Evolutionary conservation across 768 basidiomycete species (phyloP).

Genomic region (Termitomyces sp.): DNA sequence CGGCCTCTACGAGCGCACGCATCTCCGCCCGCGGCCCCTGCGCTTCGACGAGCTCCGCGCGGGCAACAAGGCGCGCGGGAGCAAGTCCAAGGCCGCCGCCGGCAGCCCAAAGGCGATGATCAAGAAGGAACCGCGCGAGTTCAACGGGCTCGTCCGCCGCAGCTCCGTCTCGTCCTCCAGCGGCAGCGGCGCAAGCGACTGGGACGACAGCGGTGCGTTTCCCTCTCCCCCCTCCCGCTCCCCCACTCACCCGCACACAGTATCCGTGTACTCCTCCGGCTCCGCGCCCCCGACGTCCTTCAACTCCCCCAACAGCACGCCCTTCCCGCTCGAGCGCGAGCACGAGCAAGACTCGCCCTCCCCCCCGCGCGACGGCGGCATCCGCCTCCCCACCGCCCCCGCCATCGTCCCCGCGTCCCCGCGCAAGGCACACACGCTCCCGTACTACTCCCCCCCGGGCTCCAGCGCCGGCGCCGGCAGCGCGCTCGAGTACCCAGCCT

Average conservation of each 20-base stretch:
- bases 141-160: conserved; percentile 48
- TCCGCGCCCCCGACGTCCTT: conserved; percentile 63
- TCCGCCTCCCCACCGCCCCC: conserved; percentile 72
- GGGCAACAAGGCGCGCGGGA: conserved; percentile 74
- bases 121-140: conserved; percentile 65
- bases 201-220: conserved; percentile 77
- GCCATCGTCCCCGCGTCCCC: conserved; percentile 59
- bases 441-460: conserved; percentile 13
- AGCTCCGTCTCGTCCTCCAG: conserved; percentile 63
- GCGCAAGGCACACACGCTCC: neutral
- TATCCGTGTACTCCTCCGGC: conserved; percentile 53
- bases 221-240: conserved; percentile 10
- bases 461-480: no score
- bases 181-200: conserved; percentile 64
- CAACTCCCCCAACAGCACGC: conserved; percentile 58
- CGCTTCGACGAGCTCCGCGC: conserved; percentile 87
- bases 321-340: conserved; percentile 60
- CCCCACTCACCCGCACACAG: conserved; percentile 26
- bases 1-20: conserved; percentile 87
- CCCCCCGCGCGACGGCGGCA: conserved; percentile 51
- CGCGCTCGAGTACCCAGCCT: no score
- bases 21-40: conserved; percentile 75
- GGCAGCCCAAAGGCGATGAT: conserved; percentile 40
- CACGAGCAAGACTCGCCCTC: conserved; percentile 56
- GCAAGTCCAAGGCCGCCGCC: conserved; percentile 36